A percentile compares a stretch with the other conserved stretches of the same genome.
Conservation (phyloP, 192 early-diverging fungal genomes). For the Podila epicladia region DNA sequence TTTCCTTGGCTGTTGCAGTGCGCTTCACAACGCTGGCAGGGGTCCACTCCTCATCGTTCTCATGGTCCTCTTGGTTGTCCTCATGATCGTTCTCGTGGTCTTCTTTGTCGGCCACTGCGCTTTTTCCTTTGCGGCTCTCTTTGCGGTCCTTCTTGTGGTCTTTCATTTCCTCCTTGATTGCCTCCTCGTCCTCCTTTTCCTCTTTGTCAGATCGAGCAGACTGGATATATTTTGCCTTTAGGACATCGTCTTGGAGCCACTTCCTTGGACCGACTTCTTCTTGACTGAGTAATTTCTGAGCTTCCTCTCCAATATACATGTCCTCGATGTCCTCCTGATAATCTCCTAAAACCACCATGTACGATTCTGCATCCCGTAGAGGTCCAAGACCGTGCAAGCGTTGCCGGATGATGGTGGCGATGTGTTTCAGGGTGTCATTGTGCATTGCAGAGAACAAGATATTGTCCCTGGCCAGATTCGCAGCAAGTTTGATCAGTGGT, state of each 20-base stretch:
- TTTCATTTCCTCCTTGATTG: neutral
- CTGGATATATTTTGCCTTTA: neutral
- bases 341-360: neutral
- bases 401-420: neutral
- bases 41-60: neutral
- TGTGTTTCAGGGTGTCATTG: conserved; percentile 7
- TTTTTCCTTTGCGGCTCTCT: too few relatives aligned
- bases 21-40: neutral
- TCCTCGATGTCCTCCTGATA: neutral
- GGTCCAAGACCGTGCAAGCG: neutral
- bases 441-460: neutral
- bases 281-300: too few relatives aligned
- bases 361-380: neutral
- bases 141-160: neutral
- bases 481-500: conserved; percentile 8
- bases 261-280: neutral
- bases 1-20: too few relatives aligned
- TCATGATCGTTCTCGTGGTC: neutral
- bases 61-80: neutral
- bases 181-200: neutral
- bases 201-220: neutral
- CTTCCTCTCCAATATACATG: neutral
- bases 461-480: neutral
- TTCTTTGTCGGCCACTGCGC: too few relatives aligned
- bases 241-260: neutral